A percentile compares a stretch with the other conserved stretches of the same genome.
These are phyloP conservation scores for Trichosporon sp. DNA, from an alignment of 1,284 basidiomycete species.

Conservation along the genomic window DNA sequence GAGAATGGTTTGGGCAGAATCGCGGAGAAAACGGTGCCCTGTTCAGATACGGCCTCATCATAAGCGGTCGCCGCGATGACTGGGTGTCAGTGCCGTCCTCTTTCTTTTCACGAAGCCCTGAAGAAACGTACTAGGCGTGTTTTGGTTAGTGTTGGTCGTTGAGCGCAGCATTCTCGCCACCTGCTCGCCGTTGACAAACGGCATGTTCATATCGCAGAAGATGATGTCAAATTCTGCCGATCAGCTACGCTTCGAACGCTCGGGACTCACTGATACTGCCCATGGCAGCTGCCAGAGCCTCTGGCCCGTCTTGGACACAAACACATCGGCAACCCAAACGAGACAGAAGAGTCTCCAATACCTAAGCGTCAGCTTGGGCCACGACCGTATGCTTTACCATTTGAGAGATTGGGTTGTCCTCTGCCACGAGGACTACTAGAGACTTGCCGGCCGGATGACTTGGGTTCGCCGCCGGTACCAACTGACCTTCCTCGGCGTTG, in stretches of 20 bases:
- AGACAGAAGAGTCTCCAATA: slow-evolving; percentile 88
- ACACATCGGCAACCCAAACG: slow-evolving; percentile 92
- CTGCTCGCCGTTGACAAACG: slow-evolving; percentile 54
- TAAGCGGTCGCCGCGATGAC: slow-evolving; percentile 63
- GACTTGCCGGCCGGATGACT: not conserved
- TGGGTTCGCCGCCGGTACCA: slow-evolving; percentile 14
- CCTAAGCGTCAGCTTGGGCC: slow-evolving; percentile 52
- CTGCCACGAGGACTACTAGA: slow-evolving; percentile 88
- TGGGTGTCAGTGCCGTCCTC: slow-evolving; percentile 29
- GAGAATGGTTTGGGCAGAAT: slow-evolving; percentile 84
- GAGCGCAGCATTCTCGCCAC: slow-evolving; percentile 58
- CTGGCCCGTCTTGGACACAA: slow-evolving; percentile 91
- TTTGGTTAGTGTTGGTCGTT: slow-evolving; percentile 56
- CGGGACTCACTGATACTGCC: slow-evolving; percentile 81
- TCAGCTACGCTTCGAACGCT: not conserved
- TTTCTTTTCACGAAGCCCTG: too few species aligned
- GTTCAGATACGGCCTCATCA: slow-evolving; percentile 70
- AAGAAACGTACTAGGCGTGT: slow-evolving; percentile 57
- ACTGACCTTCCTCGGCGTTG: slow-evolving; percentile 16
- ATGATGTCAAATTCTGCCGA: slow-evolving; percentile 59
- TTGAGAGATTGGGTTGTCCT: slow-evolving; percentile 95
- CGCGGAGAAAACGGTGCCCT: slow-evolving; percentile 78
- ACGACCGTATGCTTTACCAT: slow-evolving; percentile 59
- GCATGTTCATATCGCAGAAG: slow-evolving; percentile 58
- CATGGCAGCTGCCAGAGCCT: slow-evolving; percentile 95